These are phyloP conservation scores for Quercus rubra DNA, from an alignment of 306 rosid genomes.

Conservation along the genomic window DNA sequence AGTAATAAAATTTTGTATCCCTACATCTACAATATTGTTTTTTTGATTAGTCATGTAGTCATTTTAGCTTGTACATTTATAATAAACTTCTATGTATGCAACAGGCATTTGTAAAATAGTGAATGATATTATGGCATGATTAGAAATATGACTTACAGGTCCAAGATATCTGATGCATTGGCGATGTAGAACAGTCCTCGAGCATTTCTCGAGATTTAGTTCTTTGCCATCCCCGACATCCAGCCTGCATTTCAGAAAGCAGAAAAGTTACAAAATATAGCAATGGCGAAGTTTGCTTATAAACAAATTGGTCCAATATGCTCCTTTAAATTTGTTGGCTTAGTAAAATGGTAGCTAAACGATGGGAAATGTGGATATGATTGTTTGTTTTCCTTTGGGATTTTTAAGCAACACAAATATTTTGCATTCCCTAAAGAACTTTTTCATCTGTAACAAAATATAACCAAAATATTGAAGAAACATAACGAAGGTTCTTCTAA, in stretches of 20 bases:
- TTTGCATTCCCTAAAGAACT: not conserved
- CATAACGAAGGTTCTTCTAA: not conserved
- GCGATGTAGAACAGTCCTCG: conserved; percentile 59
- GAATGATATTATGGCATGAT: not conserved
- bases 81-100: not conserved
- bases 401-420: not conserved
- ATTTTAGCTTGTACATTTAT: too few relatives aligned
- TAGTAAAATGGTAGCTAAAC: not conserved
- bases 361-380: not conserved
- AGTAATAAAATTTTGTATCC: too few relatives aligned
- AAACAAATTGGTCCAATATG: not conserved
- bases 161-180: conserved; percentile 88
- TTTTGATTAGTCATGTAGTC: not conserved
- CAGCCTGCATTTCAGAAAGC: conserved; percentile 50
- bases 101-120: not conserved
- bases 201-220: conserved; percentile 57
- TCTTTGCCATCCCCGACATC: conserved; percentile 91
- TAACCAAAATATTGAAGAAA: not conserved
- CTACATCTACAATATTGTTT: too few relatives aligned
- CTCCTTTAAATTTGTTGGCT: not conserved
- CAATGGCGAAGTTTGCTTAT: not conserved
- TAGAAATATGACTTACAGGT: conserved; percentile 52
- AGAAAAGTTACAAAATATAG: not conserved
- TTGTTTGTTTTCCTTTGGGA: too few relatives aligned
- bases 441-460: not conserved